Evolutionary conservation across 805 yeast genomes (phyloP), one percentile per base, ranked within the genome.

Genomic region (Kuraishia ogatae): DNA sequence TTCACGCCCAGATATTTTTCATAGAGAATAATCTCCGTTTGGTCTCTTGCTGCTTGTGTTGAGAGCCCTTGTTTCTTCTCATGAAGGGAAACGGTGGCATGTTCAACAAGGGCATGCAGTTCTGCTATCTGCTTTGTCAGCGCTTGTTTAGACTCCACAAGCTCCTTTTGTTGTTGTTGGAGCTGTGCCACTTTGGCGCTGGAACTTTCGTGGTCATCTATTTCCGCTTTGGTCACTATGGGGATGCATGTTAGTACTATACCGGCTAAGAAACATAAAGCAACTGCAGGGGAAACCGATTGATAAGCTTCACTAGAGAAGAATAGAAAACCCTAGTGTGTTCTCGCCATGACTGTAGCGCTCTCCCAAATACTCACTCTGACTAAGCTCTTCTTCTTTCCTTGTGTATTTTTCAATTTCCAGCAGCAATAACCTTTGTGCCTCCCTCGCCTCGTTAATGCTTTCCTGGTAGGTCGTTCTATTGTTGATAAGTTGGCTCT

Each of bases 1-100:
- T 66, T 71, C 28, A 80, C 60, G 1, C 85, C 85, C 53, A 78
- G 66, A 56, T 77, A 69, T 51, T 66, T 68, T 57, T 80, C 83
- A 59, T 68, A 76, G 58, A 76, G 78, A 24, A 66, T 60, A 24
- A 76, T 61, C 59, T 77, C 81, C 22, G 71, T 74, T 50, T 67
- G 67, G 55, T 78, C 79, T 35, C 68, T 62, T 26, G 62, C 61
- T 4, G 71, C 64, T 61, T 79, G 82, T 6, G 63, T 61, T 17
- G 66, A 60, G 39, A 79, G 60, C 50, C 68, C 64, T 20, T 63
- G 61, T 53, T 68, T 66, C 59, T 62, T 60, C 53, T 63, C 29
- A 7, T 50, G 43, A 3, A 35, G 43, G 43, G 43, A 35, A 7
- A 11, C n/a, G 3, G 43, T 35, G 2, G 23, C 54, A 22, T n/a